Conservation (phyloP, 805 yeast genomes). For the Suhomyces canberraensis region DNA sequence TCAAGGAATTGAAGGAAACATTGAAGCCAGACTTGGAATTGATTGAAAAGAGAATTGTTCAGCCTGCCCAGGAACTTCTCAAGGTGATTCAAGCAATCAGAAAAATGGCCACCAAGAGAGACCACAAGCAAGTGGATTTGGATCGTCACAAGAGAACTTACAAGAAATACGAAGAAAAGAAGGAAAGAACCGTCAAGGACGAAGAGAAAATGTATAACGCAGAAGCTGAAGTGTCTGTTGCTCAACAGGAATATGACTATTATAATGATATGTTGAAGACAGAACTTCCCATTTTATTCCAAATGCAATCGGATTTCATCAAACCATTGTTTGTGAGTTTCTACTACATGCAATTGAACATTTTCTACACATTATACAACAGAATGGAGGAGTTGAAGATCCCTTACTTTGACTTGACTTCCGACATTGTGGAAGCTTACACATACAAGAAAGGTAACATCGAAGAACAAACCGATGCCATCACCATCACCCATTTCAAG, state of each 20-base stretch:
- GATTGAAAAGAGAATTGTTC: slow-evolving; percentile 83
- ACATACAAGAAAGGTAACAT: slow-evolving; percentile 80
- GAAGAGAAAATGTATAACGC: slow-evolving; percentile 88
- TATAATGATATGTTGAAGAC: slow-evolving; percentile 91
- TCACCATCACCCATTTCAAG: slow-evolving; percentile 88
- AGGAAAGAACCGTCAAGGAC: slow-evolving; percentile 81
- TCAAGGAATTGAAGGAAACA: slow-evolving; percentile 77
- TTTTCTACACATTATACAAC: slow-evolving; percentile 86
- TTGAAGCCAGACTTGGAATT: slow-evolving; percentile 90
- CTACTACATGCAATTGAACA: slow-evolving; percentile 96
- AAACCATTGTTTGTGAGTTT: slow-evolving; percentile 90
- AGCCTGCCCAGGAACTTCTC: slow-evolving; percentile 88
- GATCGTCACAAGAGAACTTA: slow-evolving; percentile 76
- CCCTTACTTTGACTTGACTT: slow-evolving; percentile 85
- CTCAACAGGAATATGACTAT: slow-evolving; percentile 94
- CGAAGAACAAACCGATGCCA: slow-evolving; percentile 83
- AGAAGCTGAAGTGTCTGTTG: slow-evolving; percentile 84
- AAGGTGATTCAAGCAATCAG: slow-evolving; percentile 78
- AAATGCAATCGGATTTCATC: slow-evolving; percentile 86
- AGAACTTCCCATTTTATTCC: slow-evolving; percentile 85
- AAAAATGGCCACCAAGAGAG: slow-evolving; percentile 93
- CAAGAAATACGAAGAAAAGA: slow-evolving; percentile 74
- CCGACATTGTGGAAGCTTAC: slow-evolving; percentile 83
- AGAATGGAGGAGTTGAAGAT: slow-evolving; percentile 95
- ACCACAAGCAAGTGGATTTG: slow-evolving; percentile 90